Conservation (phyloP, 2,329 filamentous ascomycete species). For the Arthrinium puccinioides region DNA sequence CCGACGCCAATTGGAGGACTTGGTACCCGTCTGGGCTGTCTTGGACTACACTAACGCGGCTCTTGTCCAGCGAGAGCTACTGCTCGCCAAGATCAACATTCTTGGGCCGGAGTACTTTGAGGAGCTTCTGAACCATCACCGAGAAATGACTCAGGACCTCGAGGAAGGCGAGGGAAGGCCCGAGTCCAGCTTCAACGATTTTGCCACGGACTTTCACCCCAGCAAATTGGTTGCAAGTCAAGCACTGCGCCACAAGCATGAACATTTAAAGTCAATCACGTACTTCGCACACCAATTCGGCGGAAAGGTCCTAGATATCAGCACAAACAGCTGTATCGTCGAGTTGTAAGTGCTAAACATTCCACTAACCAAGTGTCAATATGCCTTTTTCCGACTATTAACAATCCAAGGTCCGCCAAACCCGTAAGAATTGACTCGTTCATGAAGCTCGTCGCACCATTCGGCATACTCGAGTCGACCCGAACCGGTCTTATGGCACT, state of each 20-base stretch:
- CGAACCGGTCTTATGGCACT: slow-evolving; percentile 95
- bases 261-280: slow-evolving; percentile 93
- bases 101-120: slow-evolving; percentile 97
- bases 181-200: slow-evolving; percentile 32
- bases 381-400: slow-evolving; percentile 6
- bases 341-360: slow-evolving; percentile 70
- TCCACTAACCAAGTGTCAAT: too few relatives aligned
- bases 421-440: slow-evolving; percentile 92
- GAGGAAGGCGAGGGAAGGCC: slow-evolving; percentile 37
- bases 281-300: slow-evolving; percentile 97
- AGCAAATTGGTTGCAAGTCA: slow-evolving; percentile 78
- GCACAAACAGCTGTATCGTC: slow-evolving; percentile 96
- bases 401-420: slow-evolving; percentile 68
- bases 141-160: slow-evolving; percentile 63
- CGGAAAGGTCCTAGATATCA: slow-evolving; percentile 95
- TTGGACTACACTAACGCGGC: slow-evolving; percentile 91
- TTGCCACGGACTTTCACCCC: slow-evolving; percentile 74
- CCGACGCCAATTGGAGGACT: slow-evolving; percentile 86
- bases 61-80: slow-evolving; percentile 88
- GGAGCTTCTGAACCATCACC: slow-evolving; percentile 90
- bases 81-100: slow-evolving; percentile 94
- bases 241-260: slow-evolving; percentile 91
- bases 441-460: slow-evolving; percentile 89
- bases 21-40: slow-evolving; percentile 97
- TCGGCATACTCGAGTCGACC: slow-evolving; percentile 93